Evolutionary conservation across 805 yeast genomes (phyloP), one percentile per base, ranked within the genome.

Genomic region (Wickerhamia fluorescens): DNA sequence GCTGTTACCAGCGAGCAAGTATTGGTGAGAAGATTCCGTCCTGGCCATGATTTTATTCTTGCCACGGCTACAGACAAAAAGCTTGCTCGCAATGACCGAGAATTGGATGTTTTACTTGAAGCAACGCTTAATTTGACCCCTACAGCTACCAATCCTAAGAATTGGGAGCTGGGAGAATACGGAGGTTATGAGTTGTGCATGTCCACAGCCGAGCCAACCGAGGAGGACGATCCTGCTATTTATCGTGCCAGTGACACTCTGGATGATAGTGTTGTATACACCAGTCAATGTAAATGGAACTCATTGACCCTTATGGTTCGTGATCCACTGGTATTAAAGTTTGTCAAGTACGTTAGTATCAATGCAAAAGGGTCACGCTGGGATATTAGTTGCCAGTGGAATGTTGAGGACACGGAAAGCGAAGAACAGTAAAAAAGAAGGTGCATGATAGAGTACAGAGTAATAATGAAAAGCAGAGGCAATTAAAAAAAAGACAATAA

Each of bases 171-270:
- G 19, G 94, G 94, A n/a, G 95, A 85, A 44, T 59, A 68, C 27
- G 99, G 99, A 20, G 99, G 96, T 2, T 92, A 94, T 56, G 96
- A 92, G 48, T 61, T 94, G 30, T 79, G 89, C 47, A 84, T 92
- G 94, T 62, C 68, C n/a, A 60, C 68, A 36, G 73, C 72, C 25
- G 65, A 57, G 2, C 66, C 55, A 2, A 70, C 61, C 14, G 68
- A 58, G 14, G 64, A 58, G 20, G 86, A 79, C 36, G 96, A 87
- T 48, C 95, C 96, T 7, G 95, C 96, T 0, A 78, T 87, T 18
- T 87, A 87, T 56, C 57, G 48, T 34, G 51, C 60, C 9, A 68
- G 58, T 33, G 71, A 68, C 16, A 73, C 77, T 0, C 74, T 71
- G 15, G 78, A 71, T 31, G 89, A 81, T 41, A 74, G 87, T 7